A percentile compares a stretch with the other conserved stretches of the same genome.
Conservation (phyloP, 2,329 filamentous ascomycete species). For the Colletotrichum tofieldiae region DNA sequence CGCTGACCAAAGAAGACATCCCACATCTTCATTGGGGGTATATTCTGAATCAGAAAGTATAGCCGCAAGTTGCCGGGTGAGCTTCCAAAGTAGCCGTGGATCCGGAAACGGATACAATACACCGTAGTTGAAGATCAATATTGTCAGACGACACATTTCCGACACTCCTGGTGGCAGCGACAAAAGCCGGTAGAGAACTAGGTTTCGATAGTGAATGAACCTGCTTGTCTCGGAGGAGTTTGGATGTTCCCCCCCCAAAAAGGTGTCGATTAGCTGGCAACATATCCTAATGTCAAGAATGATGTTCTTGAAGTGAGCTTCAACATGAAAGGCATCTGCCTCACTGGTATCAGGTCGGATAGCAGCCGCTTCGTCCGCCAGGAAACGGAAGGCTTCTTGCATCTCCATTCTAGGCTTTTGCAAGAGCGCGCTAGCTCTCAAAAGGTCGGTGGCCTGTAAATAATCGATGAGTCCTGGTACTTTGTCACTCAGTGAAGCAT, state of each 20-base stretch:
- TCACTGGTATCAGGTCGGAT: neutral
- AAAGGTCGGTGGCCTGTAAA: neutral
- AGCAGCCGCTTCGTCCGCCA: neutral
- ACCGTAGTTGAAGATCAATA: neutral
- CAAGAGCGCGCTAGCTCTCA: neutral
- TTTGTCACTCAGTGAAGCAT: neutral
- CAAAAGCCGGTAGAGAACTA: neutral
- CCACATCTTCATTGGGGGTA: neutral
- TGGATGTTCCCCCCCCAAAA: neutral
- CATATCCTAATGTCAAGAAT: neutral
- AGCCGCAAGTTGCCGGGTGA: neutral
- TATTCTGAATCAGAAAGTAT: neutral
- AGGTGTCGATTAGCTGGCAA: neutral
- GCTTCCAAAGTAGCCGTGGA: neutral
- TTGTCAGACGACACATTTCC: neutral
- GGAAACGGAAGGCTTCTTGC: neutral
- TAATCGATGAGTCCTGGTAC: neutral
- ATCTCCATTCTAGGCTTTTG: neutral
- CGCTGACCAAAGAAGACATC: neutral
- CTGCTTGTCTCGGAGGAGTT: too few relatives aligned
- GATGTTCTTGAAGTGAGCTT: neutral
- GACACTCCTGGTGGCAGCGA: neutral
- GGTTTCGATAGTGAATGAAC: neutral
- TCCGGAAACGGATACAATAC: neutral
- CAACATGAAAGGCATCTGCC: neutral